Conservation (phyloP, 1,284 basidiomycete genomes). For the Cutaneotrichosporon sp. region DNA sequence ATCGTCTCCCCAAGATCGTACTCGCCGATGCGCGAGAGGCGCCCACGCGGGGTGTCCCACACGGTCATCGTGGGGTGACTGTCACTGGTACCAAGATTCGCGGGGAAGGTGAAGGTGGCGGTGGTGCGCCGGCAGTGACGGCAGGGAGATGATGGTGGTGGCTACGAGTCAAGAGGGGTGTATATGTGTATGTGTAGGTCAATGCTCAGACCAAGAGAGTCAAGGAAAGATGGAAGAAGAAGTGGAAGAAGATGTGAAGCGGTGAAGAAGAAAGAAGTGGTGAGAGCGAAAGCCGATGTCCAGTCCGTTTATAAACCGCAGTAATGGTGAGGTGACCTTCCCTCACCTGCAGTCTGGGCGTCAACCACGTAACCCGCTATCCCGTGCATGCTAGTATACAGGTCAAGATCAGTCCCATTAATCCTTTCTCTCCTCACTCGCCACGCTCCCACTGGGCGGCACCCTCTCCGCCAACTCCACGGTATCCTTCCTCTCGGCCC, state of each 20-base stretch:
- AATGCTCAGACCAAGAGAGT: not conserved
- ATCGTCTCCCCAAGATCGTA: constrained; percentile 48
- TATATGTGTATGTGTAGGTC: not conserved
- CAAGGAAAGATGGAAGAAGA: not conserved
- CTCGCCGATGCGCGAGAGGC: constrained; percentile 36
- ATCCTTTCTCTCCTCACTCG: not conserved
- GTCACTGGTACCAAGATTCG: not conserved
- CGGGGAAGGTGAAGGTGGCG: not conserved
- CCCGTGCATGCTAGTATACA: not conserved
- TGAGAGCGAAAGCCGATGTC: not conserved
- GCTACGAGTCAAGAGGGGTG: not conserved
- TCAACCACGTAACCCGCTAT: too few species aligned
- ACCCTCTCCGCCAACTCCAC: constrained; percentile 17
- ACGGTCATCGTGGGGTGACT: not conserved
- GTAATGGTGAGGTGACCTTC: not conserved
- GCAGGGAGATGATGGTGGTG: not conserved
- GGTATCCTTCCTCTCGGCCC: constrained; percentile 17
- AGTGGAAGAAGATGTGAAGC: not conserved
- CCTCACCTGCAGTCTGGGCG: not conserved
- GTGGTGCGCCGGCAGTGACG: too few species aligned
- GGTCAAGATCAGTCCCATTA: not conserved
- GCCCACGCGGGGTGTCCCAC: constrained; percentile 33
- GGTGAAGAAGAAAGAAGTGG: not conserved
- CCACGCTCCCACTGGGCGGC: not conserved
- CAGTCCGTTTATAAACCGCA: not conserved